Conservation (phyloP, 1,139 yeast species). For the Hyphopichia wangnamkhiaoensis region DNA sequence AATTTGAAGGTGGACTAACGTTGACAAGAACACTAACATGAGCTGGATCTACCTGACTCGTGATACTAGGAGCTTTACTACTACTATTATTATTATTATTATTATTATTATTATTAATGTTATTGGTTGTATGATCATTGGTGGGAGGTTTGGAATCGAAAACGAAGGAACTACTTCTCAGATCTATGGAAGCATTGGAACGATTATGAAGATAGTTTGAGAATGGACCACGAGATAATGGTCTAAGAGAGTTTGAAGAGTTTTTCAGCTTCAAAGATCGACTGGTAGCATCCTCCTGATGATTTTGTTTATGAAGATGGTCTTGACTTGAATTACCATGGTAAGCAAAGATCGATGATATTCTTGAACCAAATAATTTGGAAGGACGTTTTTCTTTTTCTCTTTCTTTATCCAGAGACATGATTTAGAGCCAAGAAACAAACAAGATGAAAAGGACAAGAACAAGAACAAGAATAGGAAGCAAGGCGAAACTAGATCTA, state of each 20-base stretch:
- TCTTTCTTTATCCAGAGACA: conserved; percentile 5
- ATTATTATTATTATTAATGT: not conserved
- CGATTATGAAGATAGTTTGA: conserved; percentile 1
- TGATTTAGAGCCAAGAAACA: not conserved
- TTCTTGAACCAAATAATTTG: conserved; percentile 5
- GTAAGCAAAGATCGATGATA: conserved; percentile 4
- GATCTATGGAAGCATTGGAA: conserved; percentile 3
- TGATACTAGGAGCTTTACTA: not conserved
- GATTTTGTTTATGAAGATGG: not conserved
- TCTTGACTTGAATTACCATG: conserved; percentile 5
- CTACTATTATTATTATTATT: not conserved
- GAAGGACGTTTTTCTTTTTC: conserved; percentile 6
- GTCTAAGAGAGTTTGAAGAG: conserved; percentile 2
- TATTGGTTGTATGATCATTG: not conserved
- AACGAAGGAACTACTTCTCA: not conserved
- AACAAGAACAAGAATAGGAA: not conserved
- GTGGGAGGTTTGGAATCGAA: not conserved
- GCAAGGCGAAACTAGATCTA: not conserved
- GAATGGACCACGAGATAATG: conserved; percentile 2
- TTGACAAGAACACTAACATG: not conserved
- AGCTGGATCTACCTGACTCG: not conserved
- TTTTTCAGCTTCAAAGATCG: conserved; percentile 3
- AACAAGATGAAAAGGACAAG: no score
- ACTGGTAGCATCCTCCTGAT: not conserved
- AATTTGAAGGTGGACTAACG: not conserved